Evolutionary conservation across 2,329 filamentous ascomycete genomes (phyloP).

Genomic region (Penicillium sp.): DNA sequence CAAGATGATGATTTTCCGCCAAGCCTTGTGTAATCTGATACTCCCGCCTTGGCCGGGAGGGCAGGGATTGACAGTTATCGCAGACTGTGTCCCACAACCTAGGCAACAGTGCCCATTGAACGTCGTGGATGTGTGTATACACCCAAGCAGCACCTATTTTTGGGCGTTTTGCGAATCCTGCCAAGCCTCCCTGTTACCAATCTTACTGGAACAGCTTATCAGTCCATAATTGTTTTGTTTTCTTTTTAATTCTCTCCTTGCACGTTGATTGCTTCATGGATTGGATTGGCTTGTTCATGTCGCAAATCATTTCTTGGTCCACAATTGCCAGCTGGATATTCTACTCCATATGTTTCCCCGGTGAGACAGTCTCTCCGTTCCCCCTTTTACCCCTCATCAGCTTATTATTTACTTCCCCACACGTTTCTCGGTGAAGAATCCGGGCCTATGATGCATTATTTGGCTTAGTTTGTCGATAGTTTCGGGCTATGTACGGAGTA

Average conservation of each 20-base stretch:
- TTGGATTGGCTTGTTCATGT: constrained; percentile 12
- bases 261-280: constrained; percentile 13
- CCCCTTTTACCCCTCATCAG: constrained; percentile 8
- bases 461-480: neutral
- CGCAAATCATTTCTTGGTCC: neutral
- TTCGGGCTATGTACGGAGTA: neutral
- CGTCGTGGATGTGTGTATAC: neutral
- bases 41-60: constrained; percentile 23
- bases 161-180: constrained; percentile 7
- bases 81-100: constrained; percentile 18
- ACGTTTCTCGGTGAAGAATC: constrained; percentile 20
- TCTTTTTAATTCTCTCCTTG: neutral
- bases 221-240: constrained; percentile 1
- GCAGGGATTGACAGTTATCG: constrained; percentile 14
- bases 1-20: constrained; percentile 26
- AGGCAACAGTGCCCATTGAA: constrained; percentile 7
- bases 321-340: neutral
- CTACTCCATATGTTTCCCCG: neutral
- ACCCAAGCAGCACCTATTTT: constrained; percentile 1
- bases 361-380: neutral
- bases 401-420: constrained; percentile 16
- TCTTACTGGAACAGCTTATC: constrained; percentile 9
- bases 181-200: constrained; percentile 15
- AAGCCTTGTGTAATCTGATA: constrained; percentile 27
- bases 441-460: constrained; percentile 10